Percentiles rank a stretch among this genome's conserved stretches.
These are phyloP conservation scores for Rubia tinctorum DNA, from an alignment of 305 asterid species.

Conservation along the genomic window DNA sequence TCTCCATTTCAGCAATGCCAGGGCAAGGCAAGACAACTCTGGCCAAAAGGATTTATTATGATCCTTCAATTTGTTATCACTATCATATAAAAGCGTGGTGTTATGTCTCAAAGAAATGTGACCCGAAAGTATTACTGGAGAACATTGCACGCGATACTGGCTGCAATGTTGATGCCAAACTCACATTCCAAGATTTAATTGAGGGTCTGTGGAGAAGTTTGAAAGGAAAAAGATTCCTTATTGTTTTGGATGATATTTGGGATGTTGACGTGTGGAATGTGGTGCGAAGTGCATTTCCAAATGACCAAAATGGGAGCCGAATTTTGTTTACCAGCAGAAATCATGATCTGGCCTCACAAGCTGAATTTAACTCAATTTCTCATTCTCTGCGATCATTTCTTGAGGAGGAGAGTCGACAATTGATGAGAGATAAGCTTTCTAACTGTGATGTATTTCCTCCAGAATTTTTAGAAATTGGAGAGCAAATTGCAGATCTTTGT, in stretches of 20 bases:
- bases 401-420: background rate
- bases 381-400: background rate
- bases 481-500: background rate
- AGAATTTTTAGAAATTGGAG: background rate
- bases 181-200: too few relatives aligned
- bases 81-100: conserved; percentile 9
- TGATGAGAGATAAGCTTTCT: background rate
- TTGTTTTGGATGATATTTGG: conserved; percentile 19
- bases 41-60: background rate
- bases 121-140: background rate
- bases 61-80: background rate
- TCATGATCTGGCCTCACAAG: background rate
- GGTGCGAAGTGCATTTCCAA: conserved; percentile 1
- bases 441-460: background rate
- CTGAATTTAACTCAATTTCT: background rate
- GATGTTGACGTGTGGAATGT: background rate
- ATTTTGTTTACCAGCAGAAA: background rate
- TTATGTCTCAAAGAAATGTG: conserved; percentile 4
- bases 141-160: background rate
- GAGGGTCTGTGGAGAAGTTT: background rate
- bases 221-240: conserved; percentile 10
- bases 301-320: conserved; percentile 5
- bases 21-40: conserved; percentile 23
- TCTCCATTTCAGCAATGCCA: conserved; percentile 25
- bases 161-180: too few relatives aligned